A percentile compares a stretch with the other conserved stretches of the same genome.
phyloP scores from a whole-genome alignment of 768 basidiomycete genomes.

The Lentinula edodes region DNA sequence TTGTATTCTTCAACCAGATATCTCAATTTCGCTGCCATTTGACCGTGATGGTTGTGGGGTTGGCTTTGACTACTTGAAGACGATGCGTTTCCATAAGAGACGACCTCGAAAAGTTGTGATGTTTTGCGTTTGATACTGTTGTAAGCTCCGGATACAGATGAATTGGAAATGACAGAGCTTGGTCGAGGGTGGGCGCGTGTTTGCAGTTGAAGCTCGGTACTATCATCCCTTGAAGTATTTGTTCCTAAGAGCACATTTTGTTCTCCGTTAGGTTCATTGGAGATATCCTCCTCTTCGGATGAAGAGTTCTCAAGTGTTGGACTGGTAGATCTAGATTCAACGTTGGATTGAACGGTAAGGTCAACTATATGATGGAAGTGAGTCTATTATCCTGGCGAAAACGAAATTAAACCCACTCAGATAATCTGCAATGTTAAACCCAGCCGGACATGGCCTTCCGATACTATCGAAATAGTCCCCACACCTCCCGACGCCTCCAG shows the following conservation, averaged over 20 bases:
- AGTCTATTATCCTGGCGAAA: neutral
- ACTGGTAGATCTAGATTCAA: constrained; percentile 35
- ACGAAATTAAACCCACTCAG: constrained; percentile 63
- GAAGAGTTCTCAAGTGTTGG: constrained; percentile 34
- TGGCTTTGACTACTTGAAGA: constrained; percentile 17
- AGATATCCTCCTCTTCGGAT: constrained; percentile 26
- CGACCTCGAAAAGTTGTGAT: constrained; percentile 62
- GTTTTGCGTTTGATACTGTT: constrained; percentile 57
- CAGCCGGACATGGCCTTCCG: constrained; percentile 81
- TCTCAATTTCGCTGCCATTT: constrained; percentile 55
- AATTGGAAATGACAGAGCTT: constrained; percentile 26
- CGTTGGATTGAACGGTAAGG: constrained; percentile 57
- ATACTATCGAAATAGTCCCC: constrained; percentile 77
- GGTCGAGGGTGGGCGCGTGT: constrained; percentile 35
- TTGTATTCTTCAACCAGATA: constrained; percentile 71
- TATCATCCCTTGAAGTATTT: neutral
- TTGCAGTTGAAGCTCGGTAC: constrained; percentile 41
- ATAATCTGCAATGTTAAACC: constrained; percentile 97
- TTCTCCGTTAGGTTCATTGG: constrained; percentile 65
- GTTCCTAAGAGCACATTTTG: constrained; percentile 21
- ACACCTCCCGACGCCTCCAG: constrained; percentile 69
- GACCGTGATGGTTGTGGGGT: constrained; percentile 20
- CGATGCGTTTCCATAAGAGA: constrained; percentile 25
- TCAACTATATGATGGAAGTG: constrained; percentile 44
- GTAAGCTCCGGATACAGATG: constrained; percentile 36